Conservation (phyloP, 495 filamentous ascomycete genomes). For the Talaromyces ruber region DNA sequence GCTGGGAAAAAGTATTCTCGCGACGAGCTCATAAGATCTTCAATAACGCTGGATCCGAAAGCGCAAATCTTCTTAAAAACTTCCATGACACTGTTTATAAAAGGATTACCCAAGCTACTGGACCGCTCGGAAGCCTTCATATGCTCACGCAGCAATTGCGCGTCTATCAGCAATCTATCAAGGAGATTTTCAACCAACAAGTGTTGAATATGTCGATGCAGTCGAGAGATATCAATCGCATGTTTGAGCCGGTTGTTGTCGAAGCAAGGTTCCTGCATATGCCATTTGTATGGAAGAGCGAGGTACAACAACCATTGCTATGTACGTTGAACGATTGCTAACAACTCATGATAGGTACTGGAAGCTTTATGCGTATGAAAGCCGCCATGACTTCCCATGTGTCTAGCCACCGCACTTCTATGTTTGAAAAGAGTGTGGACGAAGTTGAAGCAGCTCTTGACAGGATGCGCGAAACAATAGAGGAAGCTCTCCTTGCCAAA, state of each 20-base stretch:
- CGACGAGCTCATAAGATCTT: constrained; percentile 30
- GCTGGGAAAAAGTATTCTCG: constrained; percentile 51
- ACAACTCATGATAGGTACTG: constrained; percentile 1
- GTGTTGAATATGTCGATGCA: constrained; percentile 10
- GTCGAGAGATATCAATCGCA: constrained; percentile 6
- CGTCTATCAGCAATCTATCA: constrained; percentile 1
- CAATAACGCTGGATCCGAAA: constrained; percentile 11
- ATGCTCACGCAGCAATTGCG: background rate
- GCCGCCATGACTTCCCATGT: constrained; percentile 1
- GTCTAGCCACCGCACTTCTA: background rate
- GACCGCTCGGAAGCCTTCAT: background rate
- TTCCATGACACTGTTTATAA: background rate
- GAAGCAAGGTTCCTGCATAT: background rate
- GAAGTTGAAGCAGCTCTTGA: background rate
- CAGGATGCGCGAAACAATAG: background rate
- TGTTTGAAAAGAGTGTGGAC: constrained; percentile 5
- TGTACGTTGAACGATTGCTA: background rate
- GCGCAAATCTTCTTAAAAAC: background rate
- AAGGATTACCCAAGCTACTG: background rate
- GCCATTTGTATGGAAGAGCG: constrained; percentile 4
- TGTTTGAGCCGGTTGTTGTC: constrained; percentile 2
- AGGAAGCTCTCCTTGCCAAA: background rate
- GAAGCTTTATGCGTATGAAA: constrained; percentile 6
- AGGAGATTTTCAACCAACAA: constrained; percentile 11
- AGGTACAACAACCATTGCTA: background rate